Evolutionary conservation across 805 yeast genomes (phyloP).

Genomic region (Candida insectorum): DNA sequence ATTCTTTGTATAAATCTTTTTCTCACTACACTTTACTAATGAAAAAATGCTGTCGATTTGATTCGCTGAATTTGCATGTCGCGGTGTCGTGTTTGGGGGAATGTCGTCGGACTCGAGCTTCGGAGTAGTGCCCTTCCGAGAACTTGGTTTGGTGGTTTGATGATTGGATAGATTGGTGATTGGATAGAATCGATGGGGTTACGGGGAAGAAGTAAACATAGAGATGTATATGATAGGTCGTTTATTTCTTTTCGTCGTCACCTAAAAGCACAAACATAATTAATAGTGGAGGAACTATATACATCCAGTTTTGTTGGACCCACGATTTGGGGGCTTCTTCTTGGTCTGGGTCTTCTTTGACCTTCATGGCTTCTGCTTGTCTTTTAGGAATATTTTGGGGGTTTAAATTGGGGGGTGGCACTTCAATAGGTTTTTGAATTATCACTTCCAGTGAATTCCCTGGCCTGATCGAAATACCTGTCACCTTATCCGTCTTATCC

Average conservation of each 20-base stretch:
- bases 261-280: slow-evolving; percentile 28
- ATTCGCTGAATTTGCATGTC: slow-evolving; percentile 25
- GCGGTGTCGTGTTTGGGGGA: no score
- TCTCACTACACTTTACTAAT: slow-evolving; percentile 11
- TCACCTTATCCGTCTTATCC: not conserved
- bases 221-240: not conserved
- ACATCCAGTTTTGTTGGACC: slow-evolving; percentile 62
- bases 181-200: no score
- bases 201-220: no score
- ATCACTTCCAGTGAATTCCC: not conserved
- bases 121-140: no score
- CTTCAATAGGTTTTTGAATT: slow-evolving; percentile 1
- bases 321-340: slow-evolving; percentile 40
- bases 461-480: slow-evolving; percentile 3
- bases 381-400: slow-evolving; percentile 16
- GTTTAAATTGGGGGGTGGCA: slow-evolving; percentile 27
- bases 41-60: slow-evolving; percentile 23
- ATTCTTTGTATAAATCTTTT: slow-evolving; percentile 1
- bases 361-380: slow-evolving; percentile 11
- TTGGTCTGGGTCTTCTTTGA: slow-evolving; percentile 17
- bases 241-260: slow-evolving; percentile 14
- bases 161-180: no score
- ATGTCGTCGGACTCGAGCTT: no score
- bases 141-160: no score
- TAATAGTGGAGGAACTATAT: slow-evolving; percentile 49